Evolutionary conservation across 2,329 filamentous ascomycete species (phyloP).

Genomic region (Cladosporium velox): DNA sequence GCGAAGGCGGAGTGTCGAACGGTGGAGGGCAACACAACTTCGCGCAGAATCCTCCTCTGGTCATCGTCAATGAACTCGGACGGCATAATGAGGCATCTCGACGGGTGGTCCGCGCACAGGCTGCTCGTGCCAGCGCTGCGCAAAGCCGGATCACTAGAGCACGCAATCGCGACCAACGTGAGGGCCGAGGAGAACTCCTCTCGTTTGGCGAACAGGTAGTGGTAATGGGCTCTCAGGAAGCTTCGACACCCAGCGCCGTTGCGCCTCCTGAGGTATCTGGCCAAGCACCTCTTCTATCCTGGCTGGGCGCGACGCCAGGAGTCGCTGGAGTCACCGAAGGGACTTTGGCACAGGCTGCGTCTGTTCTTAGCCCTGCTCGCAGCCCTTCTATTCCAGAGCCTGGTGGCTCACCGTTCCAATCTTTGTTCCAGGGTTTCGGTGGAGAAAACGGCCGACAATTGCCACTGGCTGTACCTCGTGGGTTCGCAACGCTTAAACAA

Average conservation of each 20-base stretch:
- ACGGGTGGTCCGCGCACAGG: slow-evolving; percentile 38
- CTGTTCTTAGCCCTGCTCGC: background rate
- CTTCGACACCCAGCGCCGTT: background rate
- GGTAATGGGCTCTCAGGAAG: background rate
- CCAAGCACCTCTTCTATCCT: slow-evolving; percentile 10
- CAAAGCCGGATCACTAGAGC: slow-evolving; percentile 37
- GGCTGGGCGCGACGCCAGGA: slow-evolving; percentile 7
- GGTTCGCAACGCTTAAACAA: slow-evolving; percentile 35
- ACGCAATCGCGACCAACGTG: slow-evolving; percentile 36
- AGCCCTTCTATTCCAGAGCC: background rate
- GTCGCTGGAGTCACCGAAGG: background rate
- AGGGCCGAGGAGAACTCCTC: slow-evolving; percentile 20
- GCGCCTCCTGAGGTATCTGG: background rate
- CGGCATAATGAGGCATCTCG: slow-evolving; percentile 35
- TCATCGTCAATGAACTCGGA: slow-evolving; percentile 38
- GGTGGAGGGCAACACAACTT: slow-evolving; percentile 19
- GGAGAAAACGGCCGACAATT: slow-evolving; percentile 24
- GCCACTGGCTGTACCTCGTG: slow-evolving; percentile 36
- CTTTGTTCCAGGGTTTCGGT: background rate
- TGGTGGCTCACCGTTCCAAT: slow-evolving; percentile 10
- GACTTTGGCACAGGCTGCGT: background rate
- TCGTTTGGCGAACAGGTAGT: slow-evolving; percentile 5
- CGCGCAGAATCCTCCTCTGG: slow-evolving; percentile 30
- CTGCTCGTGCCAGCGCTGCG: slow-evolving; percentile 38
- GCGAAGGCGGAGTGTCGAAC: background rate